Conservation (phyloP, 1,139 yeast species). For the Saccharomycopsis crataegensis region DNA sequence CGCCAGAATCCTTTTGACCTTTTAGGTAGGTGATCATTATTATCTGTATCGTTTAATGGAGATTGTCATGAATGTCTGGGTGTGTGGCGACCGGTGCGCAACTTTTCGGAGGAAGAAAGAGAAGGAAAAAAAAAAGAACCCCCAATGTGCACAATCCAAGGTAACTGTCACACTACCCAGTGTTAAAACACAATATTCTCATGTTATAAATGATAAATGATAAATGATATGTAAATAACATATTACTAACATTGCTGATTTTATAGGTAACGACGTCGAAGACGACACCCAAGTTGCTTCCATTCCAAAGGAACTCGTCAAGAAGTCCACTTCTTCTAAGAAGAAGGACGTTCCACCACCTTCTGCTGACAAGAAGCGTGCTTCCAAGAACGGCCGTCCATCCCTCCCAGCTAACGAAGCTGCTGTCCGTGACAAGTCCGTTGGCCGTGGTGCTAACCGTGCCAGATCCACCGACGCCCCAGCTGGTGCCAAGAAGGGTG, state of each 20-base stretch:
- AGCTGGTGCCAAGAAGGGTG: constrained; percentile 35
- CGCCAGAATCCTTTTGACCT: constrained; percentile 45
- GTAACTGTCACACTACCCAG: too few species aligned
- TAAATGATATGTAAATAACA: not conserved
- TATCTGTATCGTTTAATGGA: not conserved
- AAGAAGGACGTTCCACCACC: constrained; percentile 77
- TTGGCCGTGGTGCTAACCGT: constrained; percentile 60
- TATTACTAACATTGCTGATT: constrained; percentile 26
- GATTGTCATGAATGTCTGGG: not conserved
- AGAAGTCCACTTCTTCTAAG: constrained; percentile 78
- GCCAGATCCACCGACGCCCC: constrained; percentile 53
- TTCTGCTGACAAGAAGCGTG: constrained; percentile 73
- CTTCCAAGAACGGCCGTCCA: constrained; percentile 57
- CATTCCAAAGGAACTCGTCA: constrained; percentile 71
- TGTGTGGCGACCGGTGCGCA: not conserved
- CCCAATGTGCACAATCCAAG: too few species aligned
- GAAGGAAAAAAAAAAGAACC: not conserved
- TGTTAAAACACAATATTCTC: too few species aligned
- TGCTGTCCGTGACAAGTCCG: constrained; percentile 60
- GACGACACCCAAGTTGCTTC: constrained; percentile 45
- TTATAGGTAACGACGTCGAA: constrained; percentile 70
- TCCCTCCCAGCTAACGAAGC: constrained; percentile 83
- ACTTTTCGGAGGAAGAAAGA: not conserved
- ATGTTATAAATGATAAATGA: too few species aligned
- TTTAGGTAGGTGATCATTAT: constrained; percentile 34